phyloP scores from a whole-genome alignment of 495 filamentous ascomycete genomes.

The Podospora bellae-mahoneyi region DNA sequence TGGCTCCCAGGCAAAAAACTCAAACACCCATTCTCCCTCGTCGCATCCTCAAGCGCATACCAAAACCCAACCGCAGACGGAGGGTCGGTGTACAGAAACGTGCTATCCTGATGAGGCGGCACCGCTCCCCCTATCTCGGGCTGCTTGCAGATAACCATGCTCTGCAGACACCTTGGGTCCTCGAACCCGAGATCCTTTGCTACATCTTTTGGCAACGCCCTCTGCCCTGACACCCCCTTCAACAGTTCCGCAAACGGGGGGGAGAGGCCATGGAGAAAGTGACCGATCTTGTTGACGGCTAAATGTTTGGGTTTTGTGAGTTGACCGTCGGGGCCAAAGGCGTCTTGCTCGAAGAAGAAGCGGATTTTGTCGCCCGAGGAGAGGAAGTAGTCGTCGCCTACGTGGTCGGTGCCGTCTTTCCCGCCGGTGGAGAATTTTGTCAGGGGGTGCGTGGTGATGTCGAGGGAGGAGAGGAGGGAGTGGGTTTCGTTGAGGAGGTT shows the following conservation, averaged over 20 bases:
- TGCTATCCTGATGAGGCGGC: constrained; percentile 82
- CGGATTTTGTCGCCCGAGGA: constrained; percentile 81
- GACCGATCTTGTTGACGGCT: constrained; percentile 96
- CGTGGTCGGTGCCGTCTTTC: constrained; percentile 61
- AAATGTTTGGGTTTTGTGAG: constrained; percentile 72
- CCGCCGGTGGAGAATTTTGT: constrained; percentile 85
- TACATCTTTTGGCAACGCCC: constrained; percentile 53
- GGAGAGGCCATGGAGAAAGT: constrained; percentile 76
- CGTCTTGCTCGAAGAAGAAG: constrained; percentile 95
- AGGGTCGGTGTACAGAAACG: constrained; percentile 89
- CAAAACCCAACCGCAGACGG: constrained; percentile 90
- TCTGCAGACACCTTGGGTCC: constrained; percentile 73
- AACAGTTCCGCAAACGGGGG: constrained; percentile 64
- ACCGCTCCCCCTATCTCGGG: constrained; percentile 91
- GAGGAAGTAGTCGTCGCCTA: constrained; percentile 95
- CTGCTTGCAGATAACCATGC: constrained; percentile 98
- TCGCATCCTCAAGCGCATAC: constrained; percentile 93
- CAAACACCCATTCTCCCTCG: constrained; percentile 78
- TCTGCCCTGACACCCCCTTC: constrained; percentile 45
- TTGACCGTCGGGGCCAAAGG: constrained; percentile 56
- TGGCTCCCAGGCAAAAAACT: constrained; percentile 82
- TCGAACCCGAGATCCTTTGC: constrained; percentile 67
- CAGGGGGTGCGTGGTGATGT: constrained; percentile 77
- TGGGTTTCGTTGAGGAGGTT: constrained; percentile 72
- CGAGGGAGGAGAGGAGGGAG: constrained; percentile 68